phyloP scores from a whole-genome alignment of 176 grass and related monocot genomes.

The Triticum monococcum region DNA sequence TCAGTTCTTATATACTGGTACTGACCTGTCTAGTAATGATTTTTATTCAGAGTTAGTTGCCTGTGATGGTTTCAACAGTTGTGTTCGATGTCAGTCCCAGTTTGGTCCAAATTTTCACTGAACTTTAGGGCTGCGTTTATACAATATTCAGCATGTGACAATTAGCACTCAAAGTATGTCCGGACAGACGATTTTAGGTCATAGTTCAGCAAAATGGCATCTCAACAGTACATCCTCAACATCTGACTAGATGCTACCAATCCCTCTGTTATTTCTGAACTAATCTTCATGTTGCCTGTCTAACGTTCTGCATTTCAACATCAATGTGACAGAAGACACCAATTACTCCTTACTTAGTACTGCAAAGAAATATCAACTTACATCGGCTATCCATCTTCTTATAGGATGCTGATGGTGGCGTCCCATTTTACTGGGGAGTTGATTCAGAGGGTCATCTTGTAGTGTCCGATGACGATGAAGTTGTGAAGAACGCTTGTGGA shows the following conservation, averaged over 20 bases:
- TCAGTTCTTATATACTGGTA: not conserved
- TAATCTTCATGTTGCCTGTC: not conserved
- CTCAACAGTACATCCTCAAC: not conserved
- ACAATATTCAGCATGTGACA: not conserved
- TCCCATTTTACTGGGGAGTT: conserved; percentile 71
- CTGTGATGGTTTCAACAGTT: not conserved
- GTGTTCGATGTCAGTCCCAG: not conserved
- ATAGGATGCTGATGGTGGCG: conserved; percentile 51
- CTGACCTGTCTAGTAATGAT: not conserved
- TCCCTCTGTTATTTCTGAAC: not conserved
- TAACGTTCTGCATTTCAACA: not conserved
- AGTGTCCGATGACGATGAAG: conserved; percentile 57
- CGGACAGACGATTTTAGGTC: not conserved
- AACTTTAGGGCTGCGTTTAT: not conserved
- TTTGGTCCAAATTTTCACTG: not conserved
- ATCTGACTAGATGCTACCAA: not conserved
- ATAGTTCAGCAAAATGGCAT: not conserved
- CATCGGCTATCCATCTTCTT: not conserved
- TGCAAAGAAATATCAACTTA: not conserved
- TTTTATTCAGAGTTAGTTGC: not conserved
- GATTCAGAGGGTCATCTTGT: conserved; percentile 51
- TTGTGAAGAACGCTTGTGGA: conserved; percentile 53
- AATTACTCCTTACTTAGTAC: not conserved
- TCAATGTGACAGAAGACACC: not conserved
- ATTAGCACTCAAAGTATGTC: not conserved